These are phyloP conservation scores for Blastobotrys buckinghamii DNA, from an alignment of 1,139 yeast species.

Conservation along the genomic window DNA sequence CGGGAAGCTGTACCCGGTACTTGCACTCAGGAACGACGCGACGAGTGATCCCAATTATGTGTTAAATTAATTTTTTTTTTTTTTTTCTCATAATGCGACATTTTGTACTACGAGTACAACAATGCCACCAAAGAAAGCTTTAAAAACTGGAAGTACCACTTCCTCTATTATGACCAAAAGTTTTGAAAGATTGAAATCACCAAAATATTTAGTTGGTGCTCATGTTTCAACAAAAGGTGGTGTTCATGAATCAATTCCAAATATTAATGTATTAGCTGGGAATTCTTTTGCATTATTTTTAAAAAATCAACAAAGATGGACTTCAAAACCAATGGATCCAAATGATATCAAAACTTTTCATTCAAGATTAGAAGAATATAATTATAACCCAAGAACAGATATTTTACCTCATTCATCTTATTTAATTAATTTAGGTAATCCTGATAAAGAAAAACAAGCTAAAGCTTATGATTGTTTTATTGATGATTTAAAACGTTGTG, in stretches of 20 bases:
- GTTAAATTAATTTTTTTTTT: too few species aligned
- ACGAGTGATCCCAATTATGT: too few species aligned
- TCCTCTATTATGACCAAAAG: slow-evolving; percentile 1
- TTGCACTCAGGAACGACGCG: too few species aligned
- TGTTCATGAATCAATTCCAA: slow-evolving; percentile 59
- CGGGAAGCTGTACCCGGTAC: too few species aligned
- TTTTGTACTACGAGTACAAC: too few species aligned
- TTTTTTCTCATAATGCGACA: too few species aligned
- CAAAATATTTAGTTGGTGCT: slow-evolving; percentile 30
- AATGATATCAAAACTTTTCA: slow-evolving; percentile 66
- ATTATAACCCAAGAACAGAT: slow-evolving; percentile 70
- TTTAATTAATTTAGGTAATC: slow-evolving; percentile 86
- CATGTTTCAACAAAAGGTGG: slow-evolving; percentile 36
- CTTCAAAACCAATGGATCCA: slow-evolving; percentile 63
- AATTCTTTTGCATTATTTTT: slow-evolving; percentile 87
- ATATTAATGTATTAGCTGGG: slow-evolving; percentile 26
- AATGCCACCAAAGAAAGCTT: slow-evolving; percentile 12
- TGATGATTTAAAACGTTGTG: slow-evolving; percentile 86
- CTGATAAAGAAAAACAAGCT: slow-evolving; percentile 70
- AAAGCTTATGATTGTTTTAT: slow-evolving; percentile 75
- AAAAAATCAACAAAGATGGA: slow-evolving; percentile 90
- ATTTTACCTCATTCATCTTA: slow-evolving; percentile 93
- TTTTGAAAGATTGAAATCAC: slow-evolving; percentile 3
- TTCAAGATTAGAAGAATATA: slow-evolving; percentile 51
- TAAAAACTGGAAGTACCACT: neutral